Base-by-base conservation (phyloP, 331 rosid species). In the Quercus tomentella region DNA sequence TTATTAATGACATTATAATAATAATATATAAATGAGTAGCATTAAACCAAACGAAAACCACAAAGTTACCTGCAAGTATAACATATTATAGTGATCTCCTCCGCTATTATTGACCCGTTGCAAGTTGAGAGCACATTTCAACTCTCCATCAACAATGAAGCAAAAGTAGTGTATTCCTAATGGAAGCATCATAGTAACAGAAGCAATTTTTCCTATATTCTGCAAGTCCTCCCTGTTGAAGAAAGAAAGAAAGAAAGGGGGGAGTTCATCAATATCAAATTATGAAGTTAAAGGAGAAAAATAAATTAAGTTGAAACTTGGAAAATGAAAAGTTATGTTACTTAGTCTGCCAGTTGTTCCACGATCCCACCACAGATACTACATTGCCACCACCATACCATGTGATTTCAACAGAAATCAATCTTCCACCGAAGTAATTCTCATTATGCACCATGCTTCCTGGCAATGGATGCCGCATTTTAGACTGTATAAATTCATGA, bases 291-390 rank as follows among this genome's bases (percentile, higher is more conserved):
- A 77, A 80, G 56, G 12, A 20, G 10, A 78, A 73, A 10, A 72
- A 66, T 70, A 0, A 66, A 66, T 8, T 23, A 81, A 81, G 35
- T 67, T 56, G 77, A 66, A 57, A 72, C 28, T 37, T 49, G 21
- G 33, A 49, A 52, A 45, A 80, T 21, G 37, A 23, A 76, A 28
- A 77, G 23, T 41, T 70, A 35, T 20, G 67, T 54, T 86, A 95
- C 99, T 83, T 83, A 72, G 86, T 84, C 72, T 84, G 80, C 99
- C 99, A 93, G 81, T 87, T 84, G 89, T 93, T 91, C 99, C 99
- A 96, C 61, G 99, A 91, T 74, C 99, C 99, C 28, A 76, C 82
- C 52, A 96, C 45, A 75, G 89, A 83, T 62, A 93, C 93, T 82
- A 74, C 85, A 5, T 63, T 82, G 62, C 91, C 98, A 74, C 83